Base-by-base conservation (phyloP, 305 asterid species). In the Fraxinus greggii region DNA sequence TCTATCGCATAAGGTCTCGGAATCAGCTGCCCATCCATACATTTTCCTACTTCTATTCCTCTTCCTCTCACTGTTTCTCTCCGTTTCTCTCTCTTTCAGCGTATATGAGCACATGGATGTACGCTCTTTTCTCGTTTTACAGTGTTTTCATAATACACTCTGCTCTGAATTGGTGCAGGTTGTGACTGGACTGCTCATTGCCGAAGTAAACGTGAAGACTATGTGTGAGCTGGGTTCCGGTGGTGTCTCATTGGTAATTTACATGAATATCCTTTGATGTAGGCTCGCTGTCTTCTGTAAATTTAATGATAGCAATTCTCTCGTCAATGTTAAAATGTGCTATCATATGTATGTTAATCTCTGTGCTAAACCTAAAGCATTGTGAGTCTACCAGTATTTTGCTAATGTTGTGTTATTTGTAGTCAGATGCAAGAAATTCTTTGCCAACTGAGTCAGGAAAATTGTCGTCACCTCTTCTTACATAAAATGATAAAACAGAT, bases 211-310 rank as follows among this genome's bases (percentile, higher is more conserved):
- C 86, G 99, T 95, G 86, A 95, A 92, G 86, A 95, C 98, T 36
- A 95, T 95, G 99, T 90, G 93, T 82, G 97, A 92, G 90, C 94
- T 95, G 48, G 99, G 98, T 82, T 90, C 97, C 56, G 97, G 98
- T 23, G 98, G 99, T 79, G 98, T 95, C 86, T 95, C 97, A 80
- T 77, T 95, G 97, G 99, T 95, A 94, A 85, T 77, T 80, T 61
- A 75, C 80, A 73, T 28, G 4, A 72, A 69, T 79, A 74, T 80
- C 10, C 29, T 78, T 82, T 56, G 83, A 59, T 80, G 29, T 76
- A 76, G 33, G 10, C 65, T 72, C 76, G 7, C 74, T 59, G 19
- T 42, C 63, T 33, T 84, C 83, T 48, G 54, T 15, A 59, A 76
- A 29, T 70, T 70, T 70, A 5, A 29, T 45, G 38, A 80, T 76